phyloP scores from a whole-genome alignment of 306 rosid species.

The Dryas drummondii region DNA sequence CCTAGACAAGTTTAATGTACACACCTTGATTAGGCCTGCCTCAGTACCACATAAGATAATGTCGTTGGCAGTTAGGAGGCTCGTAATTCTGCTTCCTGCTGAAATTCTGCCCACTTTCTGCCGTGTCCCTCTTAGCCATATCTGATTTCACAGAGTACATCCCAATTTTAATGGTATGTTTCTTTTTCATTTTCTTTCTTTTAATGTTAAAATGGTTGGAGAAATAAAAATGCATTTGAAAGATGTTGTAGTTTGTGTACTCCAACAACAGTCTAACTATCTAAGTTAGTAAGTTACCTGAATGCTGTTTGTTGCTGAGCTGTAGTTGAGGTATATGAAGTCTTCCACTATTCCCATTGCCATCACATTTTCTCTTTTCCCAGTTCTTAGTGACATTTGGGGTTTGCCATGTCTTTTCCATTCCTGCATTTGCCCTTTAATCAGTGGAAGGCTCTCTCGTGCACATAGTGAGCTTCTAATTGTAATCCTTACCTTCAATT shows the following conservation, averaged over 20 bases:
- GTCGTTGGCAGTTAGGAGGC: constrained; percentile 68
- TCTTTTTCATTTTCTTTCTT: too few species aligned
- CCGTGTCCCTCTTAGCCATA: constrained; percentile 67
- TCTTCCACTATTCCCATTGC: constrained; percentile 76
- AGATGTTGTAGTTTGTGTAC: neutral
- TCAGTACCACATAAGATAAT: constrained; percentile 75
- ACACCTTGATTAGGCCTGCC: constrained; percentile 64
- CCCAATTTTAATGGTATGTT: neutral
- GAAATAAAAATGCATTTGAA: neutral
- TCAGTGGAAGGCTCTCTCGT: constrained; percentile 27
- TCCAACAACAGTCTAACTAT: neutral
- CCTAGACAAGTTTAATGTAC: neutral
- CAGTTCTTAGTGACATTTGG: constrained; percentile 38
- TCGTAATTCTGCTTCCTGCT: constrained; percentile 79
- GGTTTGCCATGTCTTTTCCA: constrained; percentile 66
- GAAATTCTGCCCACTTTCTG: constrained; percentile 72
- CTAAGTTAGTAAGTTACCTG: constrained; percentile 44
- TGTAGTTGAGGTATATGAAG: constrained; percentile 60
- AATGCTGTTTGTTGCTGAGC: constrained; percentile 58
- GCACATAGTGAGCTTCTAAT: neutral
- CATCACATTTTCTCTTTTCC: constrained; percentile 53
- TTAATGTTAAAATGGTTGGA: too few species aligned
- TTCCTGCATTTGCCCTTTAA: constrained; percentile 43
- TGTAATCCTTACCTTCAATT: constrained; percentile 48
- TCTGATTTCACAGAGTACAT: constrained; percentile 36